phyloP scores from a whole-genome alignment of 1,284 basidiomycete species.

The Boletus smithii region DNA sequence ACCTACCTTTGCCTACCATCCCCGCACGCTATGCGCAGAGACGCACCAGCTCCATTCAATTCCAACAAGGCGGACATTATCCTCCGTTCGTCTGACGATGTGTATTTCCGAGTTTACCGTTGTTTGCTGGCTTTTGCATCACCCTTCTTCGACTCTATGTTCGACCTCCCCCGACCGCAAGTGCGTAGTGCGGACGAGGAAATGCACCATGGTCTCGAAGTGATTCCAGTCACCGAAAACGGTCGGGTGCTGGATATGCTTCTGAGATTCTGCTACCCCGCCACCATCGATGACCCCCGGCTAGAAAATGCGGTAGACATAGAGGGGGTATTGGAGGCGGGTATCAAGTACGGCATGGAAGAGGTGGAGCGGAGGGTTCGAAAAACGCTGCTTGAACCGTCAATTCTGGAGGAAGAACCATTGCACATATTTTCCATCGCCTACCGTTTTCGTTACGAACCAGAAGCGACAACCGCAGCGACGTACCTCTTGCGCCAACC shows the following conservation, averaged over 20 bases:
- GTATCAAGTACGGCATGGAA: slow-evolving; percentile 40
- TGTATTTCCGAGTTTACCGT: slow-evolving; percentile 37
- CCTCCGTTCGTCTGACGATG: slow-evolving; percentile 36
- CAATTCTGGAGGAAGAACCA: slow-evolving; percentile 30
- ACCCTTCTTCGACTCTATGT: slow-evolving; percentile 39
- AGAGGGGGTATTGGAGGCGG: slow-evolving; percentile 30
- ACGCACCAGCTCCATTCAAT: slow-evolving; percentile 28
- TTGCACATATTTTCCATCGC: slow-evolving; percentile 38
- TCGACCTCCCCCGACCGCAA: slow-evolving; percentile 31
- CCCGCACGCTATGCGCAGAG: slow-evolving; percentile 18
- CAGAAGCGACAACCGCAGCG: slow-evolving; percentile 25
- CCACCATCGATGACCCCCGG: slow-evolving; percentile 17
- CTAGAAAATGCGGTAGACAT: slow-evolving; percentile 19
- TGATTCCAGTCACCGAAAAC: slow-evolving; percentile 36
- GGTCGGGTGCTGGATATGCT: slow-evolving; percentile 33
- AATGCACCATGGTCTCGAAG: slow-evolving; percentile 22
- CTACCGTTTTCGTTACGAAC: slow-evolving; percentile 26
- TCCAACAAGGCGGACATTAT: slow-evolving; percentile 35
- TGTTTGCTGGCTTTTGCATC: slow-evolving; percentile 36
- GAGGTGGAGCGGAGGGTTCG: slow-evolving; percentile 26
- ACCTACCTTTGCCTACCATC: slow-evolving; percentile 1
- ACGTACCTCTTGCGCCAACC: slow-evolving; percentile 19
- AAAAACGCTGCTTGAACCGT: slow-evolving; percentile 19
- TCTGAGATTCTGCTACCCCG: slow-evolving; percentile 40
- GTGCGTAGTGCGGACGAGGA: slow-evolving; percentile 9